Evolutionary conservation across 805 yeast genomes (phyloP).

Genomic region (Naumovozyma baii): DNA sequence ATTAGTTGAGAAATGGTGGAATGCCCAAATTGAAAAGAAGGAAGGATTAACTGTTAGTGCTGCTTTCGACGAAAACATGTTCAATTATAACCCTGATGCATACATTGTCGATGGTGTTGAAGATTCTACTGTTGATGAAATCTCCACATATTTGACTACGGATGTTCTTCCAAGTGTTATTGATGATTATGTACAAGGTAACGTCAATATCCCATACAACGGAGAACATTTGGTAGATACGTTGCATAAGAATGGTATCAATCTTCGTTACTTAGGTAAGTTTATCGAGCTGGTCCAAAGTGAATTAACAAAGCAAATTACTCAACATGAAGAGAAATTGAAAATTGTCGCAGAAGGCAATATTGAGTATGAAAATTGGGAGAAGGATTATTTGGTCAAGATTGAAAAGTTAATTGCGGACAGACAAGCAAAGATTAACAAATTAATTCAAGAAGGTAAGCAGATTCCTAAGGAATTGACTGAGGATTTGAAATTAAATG

Average conservation of each 20-base stretch:
- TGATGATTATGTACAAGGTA: conserved; percentile 36
- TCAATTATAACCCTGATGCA: conserved; percentile 72
- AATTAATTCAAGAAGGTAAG: conserved; percentile 27
- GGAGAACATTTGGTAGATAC: conserved; percentile 62
- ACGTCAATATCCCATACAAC: conserved; percentile 59
- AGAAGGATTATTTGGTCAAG: conserved; percentile 21
- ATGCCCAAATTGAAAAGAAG: conserved; percentile 44
- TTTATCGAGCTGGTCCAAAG: conserved; percentile 28
- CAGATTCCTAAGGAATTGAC: conserved; percentile 29
- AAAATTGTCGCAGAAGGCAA: conserved; percentile 21
- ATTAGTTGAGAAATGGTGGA: conserved; percentile 88
- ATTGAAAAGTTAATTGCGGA: conserved; percentile 27
- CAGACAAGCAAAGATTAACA: conserved; percentile 29
- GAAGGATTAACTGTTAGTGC: conserved; percentile 25
- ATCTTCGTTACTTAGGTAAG: conserved; percentile 75
- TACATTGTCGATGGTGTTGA: conserved; percentile 39
- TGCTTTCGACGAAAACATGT: conserved; percentile 34
- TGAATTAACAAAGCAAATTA: conserved; percentile 16
- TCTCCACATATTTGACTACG: conserved; percentile 52
- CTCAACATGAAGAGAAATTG: conserved; percentile 16
- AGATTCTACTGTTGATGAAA: conserved; percentile 47
- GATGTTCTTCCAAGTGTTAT: conserved; percentile 53
- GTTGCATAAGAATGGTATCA: conserved; percentile 77
- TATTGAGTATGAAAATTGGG: conserved; percentile 29
- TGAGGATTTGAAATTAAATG: conserved; percentile 27